Percentiles rank a stretch among this genome's conserved stretches.
Conservation (phyloP, 495 filamentous ascomycete genomes). For the Neurospora hispaniola region DNA sequence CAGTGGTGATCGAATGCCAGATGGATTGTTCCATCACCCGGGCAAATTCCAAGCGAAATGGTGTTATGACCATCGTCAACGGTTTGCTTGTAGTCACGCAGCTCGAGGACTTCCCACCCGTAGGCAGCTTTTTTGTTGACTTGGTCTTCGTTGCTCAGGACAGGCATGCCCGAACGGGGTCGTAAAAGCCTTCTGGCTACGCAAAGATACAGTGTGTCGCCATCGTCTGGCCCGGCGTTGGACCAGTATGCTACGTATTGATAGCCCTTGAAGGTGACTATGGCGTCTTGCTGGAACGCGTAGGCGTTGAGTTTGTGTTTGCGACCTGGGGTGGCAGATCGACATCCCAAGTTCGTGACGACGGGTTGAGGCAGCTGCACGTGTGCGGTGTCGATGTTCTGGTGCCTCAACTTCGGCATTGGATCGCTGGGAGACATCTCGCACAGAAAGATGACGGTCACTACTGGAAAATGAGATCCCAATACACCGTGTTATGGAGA, state of each 20-base stretch:
- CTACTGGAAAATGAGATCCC: neutral
- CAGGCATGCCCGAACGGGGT: neutral
- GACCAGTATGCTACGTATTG: constrained; percentile 39
- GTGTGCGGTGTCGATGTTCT: constrained; percentile 1
- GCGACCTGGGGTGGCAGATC: constrained; percentile 22
- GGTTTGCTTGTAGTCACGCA: constrained; percentile 40
- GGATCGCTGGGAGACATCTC: neutral
- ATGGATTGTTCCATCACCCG: constrained; percentile 39
- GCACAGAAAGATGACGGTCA: neutral
- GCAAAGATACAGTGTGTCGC: constrained; percentile 32
- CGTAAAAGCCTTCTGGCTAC: constrained; percentile 29
- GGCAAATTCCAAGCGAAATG: constrained; percentile 37
- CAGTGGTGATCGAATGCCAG: constrained; percentile 38
- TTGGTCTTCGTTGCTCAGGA: neutral
- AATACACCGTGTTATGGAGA: neutral
- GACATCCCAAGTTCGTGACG: constrained; percentile 22
- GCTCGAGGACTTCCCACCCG: constrained; percentile 31
- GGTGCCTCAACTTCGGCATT: neutral
- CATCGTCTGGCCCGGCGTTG: constrained; percentile 10
- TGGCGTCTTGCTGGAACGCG: constrained; percentile 34
- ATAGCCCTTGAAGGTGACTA: constrained; percentile 28
- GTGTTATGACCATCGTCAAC: constrained; percentile 41
- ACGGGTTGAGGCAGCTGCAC: constrained; percentile 14
- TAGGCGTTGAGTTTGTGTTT: constrained; percentile 29
- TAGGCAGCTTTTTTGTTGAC: neutral